Evolutionary conservation across 2,329 filamentous ascomycete genomes (phyloP).

Genomic region (Lizonia empirigonia): DNA sequence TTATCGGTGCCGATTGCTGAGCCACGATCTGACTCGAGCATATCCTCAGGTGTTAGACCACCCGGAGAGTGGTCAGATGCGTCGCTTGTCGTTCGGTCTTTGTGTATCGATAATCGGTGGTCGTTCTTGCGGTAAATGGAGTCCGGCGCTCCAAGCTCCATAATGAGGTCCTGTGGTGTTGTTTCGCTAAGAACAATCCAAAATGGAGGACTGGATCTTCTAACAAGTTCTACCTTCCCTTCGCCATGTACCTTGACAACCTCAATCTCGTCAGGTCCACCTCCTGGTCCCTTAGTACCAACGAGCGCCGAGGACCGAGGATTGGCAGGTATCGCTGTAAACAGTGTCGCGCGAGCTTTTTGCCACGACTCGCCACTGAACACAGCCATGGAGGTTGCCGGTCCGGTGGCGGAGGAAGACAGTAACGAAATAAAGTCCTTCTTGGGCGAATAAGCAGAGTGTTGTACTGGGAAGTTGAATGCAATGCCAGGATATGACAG

Average conservation of each 20-base stretch:
- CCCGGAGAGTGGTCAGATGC: constrained; percentile 42
- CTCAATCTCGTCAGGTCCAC: constrained; percentile 87
- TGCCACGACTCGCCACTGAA: constrained; percentile 92
- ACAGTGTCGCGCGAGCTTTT: constrained; percentile 76
- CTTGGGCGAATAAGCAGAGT: constrained; percentile 74
- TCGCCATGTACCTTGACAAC: constrained; percentile 77
- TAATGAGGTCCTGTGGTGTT: constrained; percentile 87
- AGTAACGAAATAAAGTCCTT: constrained; percentile 86
- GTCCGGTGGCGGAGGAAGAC: constrained; percentile 75
- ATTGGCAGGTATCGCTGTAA: constrained; percentile 74
- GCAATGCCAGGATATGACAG: constrained; percentile 94
- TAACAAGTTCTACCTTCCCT: constrained; percentile 77
- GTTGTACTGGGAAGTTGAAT: constrained; percentile 83
- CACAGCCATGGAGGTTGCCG: constrained; percentile 85
- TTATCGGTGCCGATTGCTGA: constrained; percentile 45
- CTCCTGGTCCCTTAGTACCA: constrained; percentile 71
- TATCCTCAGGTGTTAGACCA: constrained; percentile 38
- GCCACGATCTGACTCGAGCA: constrained; percentile 39
- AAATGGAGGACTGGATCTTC: constrained; percentile 70
- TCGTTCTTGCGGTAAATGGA: constrained; percentile 93
- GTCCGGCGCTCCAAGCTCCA: constrained; percentile 89
- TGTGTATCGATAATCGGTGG: constrained; percentile 83
- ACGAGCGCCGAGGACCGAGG: constrained; percentile 73
- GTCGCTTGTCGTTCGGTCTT: constrained; percentile 45
- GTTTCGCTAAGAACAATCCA: constrained; percentile 82